These are phyloP conservation scores for Gleditsia sinensis DNA, from an alignment of 306 rosid species.

Conservation along the genomic window DNA sequence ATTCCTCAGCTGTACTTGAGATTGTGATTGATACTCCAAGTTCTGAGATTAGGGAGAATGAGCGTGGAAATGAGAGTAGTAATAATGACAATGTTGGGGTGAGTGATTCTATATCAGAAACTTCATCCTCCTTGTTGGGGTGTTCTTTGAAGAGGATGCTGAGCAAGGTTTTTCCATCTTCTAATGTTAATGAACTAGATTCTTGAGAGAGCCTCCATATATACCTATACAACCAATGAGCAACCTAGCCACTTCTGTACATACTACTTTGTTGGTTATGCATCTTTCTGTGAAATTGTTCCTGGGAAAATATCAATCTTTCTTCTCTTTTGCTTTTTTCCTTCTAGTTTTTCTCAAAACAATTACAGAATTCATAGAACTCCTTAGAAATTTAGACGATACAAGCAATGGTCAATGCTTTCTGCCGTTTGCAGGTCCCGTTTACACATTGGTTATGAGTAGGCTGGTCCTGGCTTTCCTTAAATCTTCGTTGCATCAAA, in stretches of 20 bases:
- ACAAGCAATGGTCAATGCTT: constrained; percentile 19
- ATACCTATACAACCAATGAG: constrained; percentile 13
- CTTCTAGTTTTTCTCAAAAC: neutral
- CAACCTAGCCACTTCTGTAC: constrained; percentile 1
- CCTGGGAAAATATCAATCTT: neutral
- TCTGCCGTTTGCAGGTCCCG: neutral
- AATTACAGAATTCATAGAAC: too few relatives aligned
- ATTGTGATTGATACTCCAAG: constrained; percentile 43
- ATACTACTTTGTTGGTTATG: constrained; percentile 21
- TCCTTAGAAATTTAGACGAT: neutral
- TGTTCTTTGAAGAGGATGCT: constrained; percentile 77
- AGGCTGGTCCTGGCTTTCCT: constrained; percentile 23
- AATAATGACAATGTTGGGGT: neutral
- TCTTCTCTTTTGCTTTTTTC: neutral
- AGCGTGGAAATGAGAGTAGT: constrained; percentile 10
- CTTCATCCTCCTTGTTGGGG: constrained; percentile 55
- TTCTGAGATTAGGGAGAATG: constrained; percentile 43
- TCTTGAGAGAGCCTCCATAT: too few relatives aligned
- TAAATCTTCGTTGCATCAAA: neutral
- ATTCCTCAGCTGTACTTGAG: constrained; percentile 40
- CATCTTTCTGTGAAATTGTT: constrained; percentile 19
- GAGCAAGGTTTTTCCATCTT: constrained; percentile 57
- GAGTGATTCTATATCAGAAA: constrained; percentile 33
- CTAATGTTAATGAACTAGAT: constrained; percentile 41
- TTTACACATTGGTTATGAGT: neutral